Conservation (phyloP, 306 rosid species). For the Pachyrhizus erosus region DNA sequence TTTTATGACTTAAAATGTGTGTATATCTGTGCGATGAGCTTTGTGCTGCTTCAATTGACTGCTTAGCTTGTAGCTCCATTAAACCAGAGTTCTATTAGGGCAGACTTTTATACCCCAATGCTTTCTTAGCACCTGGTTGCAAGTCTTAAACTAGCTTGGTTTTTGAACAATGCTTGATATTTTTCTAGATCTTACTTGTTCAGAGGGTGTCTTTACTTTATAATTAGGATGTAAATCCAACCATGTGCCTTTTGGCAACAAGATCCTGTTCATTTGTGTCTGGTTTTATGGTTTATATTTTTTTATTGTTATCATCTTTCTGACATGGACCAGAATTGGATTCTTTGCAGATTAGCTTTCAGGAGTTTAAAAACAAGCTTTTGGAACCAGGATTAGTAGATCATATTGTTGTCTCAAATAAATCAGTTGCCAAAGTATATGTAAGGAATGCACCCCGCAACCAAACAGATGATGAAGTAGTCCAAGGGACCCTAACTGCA, state of each 20-base stretch:
- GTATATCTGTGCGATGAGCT: slow-evolving; percentile 24
- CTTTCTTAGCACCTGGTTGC: slow-evolving; percentile 20
- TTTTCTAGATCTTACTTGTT: slow-evolving; percentile 20
- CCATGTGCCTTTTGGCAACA: slow-evolving; percentile 14
- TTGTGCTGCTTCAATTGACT: slow-evolving; percentile 25
- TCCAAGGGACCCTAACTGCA: slow-evolving; percentile 64
- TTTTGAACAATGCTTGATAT: slow-evolving; percentile 11
- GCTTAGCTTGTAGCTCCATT: slow-evolving; percentile 10
- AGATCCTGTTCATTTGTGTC: slow-evolving; percentile 11
- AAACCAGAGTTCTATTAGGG: slow-evolving; percentile 7
- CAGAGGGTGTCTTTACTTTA: slow-evolving; percentile 22
- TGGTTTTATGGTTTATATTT: slow-evolving; percentile 31
- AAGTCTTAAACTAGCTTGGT: slow-evolving; percentile 28
- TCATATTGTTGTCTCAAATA: slow-evolving; percentile 85
- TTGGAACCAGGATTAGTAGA: slow-evolving; percentile 95
- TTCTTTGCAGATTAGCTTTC: slow-evolving; percentile 88
- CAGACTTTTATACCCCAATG: slow-evolving; percentile 6
- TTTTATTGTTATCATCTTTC: slow-evolving; percentile 3
- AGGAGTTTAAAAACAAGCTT: slow-evolving; percentile 92
- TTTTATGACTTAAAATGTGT: not conserved
- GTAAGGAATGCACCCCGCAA: slow-evolving; percentile 69
- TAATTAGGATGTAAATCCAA: not conserved
- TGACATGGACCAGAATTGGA: slow-evolving; percentile 37
- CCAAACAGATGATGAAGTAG: slow-evolving; percentile 66
- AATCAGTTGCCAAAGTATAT: slow-evolving; percentile 92